Percentiles rank a stretch among this genome's conserved stretches.
These are phyloP conservation scores for Fusarium acutatum DNA, from an alignment of 2,329 filamentous ascomycete genomes.

Conservation along the genomic window DNA sequence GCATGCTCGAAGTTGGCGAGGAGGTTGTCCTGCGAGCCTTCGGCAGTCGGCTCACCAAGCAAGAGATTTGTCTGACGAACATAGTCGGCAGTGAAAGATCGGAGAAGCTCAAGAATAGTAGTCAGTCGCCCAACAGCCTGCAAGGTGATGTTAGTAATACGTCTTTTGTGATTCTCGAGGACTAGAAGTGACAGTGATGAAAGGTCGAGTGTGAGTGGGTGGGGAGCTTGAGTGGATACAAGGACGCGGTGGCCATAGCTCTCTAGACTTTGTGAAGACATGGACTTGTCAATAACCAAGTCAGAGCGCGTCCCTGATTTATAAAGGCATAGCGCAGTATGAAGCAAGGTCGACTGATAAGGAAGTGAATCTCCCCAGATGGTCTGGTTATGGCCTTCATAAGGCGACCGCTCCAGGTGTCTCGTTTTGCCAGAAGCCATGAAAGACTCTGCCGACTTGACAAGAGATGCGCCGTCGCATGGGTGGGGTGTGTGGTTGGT, in stretches of 20 bases:
- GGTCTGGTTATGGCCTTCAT: neutral
- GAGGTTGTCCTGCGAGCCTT: constrained; percentile 54
- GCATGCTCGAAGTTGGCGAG: constrained; percentile 63
- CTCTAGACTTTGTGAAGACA: neutral
- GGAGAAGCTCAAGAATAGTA: constrained; percentile 81
- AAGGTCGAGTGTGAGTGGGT: constrained; percentile 11
- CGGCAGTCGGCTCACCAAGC: constrained; percentile 69
- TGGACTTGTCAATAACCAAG: constrained; percentile 20
- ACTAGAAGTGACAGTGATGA: neutral
- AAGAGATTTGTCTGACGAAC: constrained; percentile 88
- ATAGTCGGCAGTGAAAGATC: constrained; percentile 83
- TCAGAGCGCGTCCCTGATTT: constrained; percentile 20
- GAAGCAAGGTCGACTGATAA: neutral
- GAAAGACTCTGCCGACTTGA: neutral
- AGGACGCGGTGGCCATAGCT: constrained; percentile 33
- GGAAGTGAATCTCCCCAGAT: neutral
- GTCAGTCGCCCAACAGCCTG: constrained; percentile 68
- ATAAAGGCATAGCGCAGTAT: neutral
- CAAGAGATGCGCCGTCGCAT: neutral
- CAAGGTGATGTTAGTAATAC: constrained; percentile 47
- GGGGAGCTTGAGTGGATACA: constrained; percentile 22
- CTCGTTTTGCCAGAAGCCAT: neutral
- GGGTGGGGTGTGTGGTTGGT: neutral
- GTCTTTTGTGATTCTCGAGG: neutral
- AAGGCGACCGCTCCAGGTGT: neutral